phyloP scores from a whole-genome alignment of 257 asterid species.

The Coffea canephora region DNA sequence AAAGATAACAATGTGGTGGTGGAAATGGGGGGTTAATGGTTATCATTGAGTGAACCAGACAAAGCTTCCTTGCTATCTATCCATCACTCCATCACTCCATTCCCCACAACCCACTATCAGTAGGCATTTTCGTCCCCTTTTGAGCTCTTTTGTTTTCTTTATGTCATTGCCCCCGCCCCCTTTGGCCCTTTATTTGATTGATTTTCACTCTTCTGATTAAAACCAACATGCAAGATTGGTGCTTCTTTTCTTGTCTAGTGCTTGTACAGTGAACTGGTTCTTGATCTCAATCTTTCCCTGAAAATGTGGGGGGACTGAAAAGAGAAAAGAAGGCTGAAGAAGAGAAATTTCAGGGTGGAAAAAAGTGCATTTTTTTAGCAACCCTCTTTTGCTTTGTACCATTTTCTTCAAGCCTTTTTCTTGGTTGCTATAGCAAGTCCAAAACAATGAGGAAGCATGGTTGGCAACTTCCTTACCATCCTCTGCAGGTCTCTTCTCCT shows the following conservation, averaged over 20 bases:
- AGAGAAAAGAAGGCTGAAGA: slow-evolving; percentile 14
- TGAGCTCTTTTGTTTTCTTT: slow-evolving; percentile 15
- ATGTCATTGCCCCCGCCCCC: neutral
- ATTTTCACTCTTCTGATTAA: slow-evolving; percentile 17
- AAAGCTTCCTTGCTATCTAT: slow-evolving; percentile 37
- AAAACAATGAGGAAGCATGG: slow-evolving; percentile 95
- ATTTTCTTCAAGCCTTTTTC: slow-evolving; percentile 32
- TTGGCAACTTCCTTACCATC: slow-evolving; percentile 99
- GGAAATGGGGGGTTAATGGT: slow-evolving; percentile 31
- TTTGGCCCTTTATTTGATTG: slow-evolving; percentile 13
- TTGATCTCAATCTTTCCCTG: slow-evolving; percentile 41
- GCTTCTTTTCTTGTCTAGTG: slow-evolving; percentile 25
- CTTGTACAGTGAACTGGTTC: slow-evolving; percentile 21
- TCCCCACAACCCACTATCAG: slow-evolving; percentile 43
- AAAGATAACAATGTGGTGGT: slow-evolving; percentile 45
- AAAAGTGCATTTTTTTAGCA: slow-evolving; percentile 11
- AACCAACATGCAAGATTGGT: slow-evolving; percentile 55
- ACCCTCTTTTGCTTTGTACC: slow-evolving; percentile 4
- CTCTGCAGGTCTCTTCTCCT: slow-evolving; percentile 73
- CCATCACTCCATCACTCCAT: slow-evolving; percentile 23
- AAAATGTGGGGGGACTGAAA: slow-evolving; percentile 45
- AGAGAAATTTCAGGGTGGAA: slow-evolving; percentile 26
- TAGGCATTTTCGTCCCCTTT: slow-evolving; percentile 33
- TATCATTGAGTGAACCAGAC: slow-evolving; percentile 67
- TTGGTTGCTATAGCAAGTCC: slow-evolving; percentile 32